These are phyloP conservation scores for Amauroascus verrucosus DNA, from an alignment of 2,329 filamentous ascomycete genomes.

Conservation along the genomic window DNA sequence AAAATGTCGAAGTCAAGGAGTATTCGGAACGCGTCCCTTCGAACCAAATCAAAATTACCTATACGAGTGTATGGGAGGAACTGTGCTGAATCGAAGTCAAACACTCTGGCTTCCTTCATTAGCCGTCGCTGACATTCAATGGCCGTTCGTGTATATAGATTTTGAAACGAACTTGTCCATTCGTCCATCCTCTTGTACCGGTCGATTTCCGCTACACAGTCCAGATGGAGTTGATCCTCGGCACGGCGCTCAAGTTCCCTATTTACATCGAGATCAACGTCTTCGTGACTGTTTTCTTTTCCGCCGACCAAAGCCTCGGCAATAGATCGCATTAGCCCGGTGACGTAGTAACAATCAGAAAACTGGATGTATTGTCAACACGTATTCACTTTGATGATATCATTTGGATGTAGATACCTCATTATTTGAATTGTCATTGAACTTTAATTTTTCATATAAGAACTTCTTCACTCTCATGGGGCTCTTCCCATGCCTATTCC, in stretches of 20 bases:
- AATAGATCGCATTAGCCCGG: constrained; percentile 60
- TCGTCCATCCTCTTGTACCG: constrained; percentile 55
- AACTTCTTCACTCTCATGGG: constrained; percentile 71
- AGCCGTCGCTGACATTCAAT: constrained; percentile 50
- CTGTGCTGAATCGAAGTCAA: constrained; percentile 45
- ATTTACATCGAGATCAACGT: constrained; percentile 38
- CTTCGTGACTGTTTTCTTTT: constrained; percentile 28
- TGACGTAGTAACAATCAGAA: constrained; percentile 83
- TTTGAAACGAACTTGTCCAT: constrained; percentile 56
- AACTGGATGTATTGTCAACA: constrained; percentile 40
- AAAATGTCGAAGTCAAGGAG: constrained; percentile 48
- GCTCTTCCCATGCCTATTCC: constrained; percentile 64
- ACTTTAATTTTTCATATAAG: constrained; percentile 76
- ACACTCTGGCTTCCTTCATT: constrained; percentile 44
- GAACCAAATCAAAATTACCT: constrained; percentile 51
- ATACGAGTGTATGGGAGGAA: constrained; percentile 52
- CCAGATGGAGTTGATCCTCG: constrained; percentile 46
- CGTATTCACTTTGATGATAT: background rate
- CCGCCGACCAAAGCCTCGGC: constrained; percentile 45
- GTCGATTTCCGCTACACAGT: constrained; percentile 52
- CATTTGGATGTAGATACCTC: constrained; percentile 30
- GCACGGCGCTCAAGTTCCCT: constrained; percentile 41
- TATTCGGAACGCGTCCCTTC: constrained; percentile 49
- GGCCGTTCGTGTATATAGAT: constrained; percentile 52
- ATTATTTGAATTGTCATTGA: constrained; percentile 92